A percentile compares a stretch with the other conserved stretches of the same genome.
These are phyloP conservation scores for Cordyceps cateniannulata DNA, from an alignment of 2,329 filamentous ascomycete species.

Conservation along the genomic window DNA sequence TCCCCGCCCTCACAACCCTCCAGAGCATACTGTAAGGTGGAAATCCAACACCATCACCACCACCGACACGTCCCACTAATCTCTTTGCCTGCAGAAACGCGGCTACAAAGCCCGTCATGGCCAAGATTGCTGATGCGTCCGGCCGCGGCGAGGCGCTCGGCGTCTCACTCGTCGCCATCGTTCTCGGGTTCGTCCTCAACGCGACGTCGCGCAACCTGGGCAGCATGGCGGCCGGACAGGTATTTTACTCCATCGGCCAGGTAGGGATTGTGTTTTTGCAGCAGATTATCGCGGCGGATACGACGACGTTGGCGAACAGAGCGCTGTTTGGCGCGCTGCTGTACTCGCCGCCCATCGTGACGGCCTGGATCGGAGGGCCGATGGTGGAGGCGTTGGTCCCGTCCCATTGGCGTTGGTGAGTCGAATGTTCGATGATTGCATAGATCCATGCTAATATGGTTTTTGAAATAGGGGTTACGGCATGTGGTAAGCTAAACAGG, in stretches of 20 bases:
- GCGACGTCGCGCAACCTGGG: slow-evolving; percentile 48
- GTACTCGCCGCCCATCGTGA: slow-evolving; percentile 53
- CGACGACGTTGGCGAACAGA: slow-evolving; percentile 52
- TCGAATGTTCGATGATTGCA: too few species aligned
- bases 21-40: slow-evolving; percentile 3
- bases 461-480: slow-evolving; percentile 43
- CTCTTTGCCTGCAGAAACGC: not conserved
- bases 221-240: slow-evolving; percentile 47
- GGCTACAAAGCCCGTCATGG: slow-evolving; percentile 31
- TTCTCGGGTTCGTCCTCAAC: slow-evolving; percentile 52
- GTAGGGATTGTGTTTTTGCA: slow-evolving; percentile 55
- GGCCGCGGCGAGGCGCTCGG: slow-evolving; percentile 54
- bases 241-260: slow-evolving; percentile 55
- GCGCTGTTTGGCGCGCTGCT: slow-evolving; percentile 53
- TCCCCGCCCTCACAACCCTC: not conserved
- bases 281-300: slow-evolving; percentile 60
- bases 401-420: slow-evolving; percentile 46
- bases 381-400: slow-evolving; percentile 33
- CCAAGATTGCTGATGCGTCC: slow-evolving; percentile 56
- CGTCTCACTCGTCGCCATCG: slow-evolving; percentile 46
- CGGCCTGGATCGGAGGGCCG: slow-evolving; percentile 50
- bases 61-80: not conserved
- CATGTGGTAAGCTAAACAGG: slow-evolving; percentile 36
- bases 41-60: not conserved
- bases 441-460: not conserved